Conservation (phyloP, 371 early-diverging fungal genomes). For the Coemansia linderi region DNA sequence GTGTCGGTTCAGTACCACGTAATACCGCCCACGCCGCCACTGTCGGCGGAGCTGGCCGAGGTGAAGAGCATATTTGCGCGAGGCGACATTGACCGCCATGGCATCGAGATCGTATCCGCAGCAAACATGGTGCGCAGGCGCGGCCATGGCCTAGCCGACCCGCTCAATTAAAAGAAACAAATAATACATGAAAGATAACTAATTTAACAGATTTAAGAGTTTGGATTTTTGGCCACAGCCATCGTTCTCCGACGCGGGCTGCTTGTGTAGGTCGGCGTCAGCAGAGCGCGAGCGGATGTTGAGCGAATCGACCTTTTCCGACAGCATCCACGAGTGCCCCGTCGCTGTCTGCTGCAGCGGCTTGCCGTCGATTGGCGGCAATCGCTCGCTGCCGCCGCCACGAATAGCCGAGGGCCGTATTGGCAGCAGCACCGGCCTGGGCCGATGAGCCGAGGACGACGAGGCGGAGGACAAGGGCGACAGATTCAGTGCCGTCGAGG, state of each 20-base stretch:
- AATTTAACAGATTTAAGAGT: conserved; percentile 12
- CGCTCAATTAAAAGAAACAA: conserved; percentile 23
- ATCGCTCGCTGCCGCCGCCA: not conserved
- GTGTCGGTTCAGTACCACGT: not conserved
- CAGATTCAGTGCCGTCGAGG: not conserved
- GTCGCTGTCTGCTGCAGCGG: not conserved
- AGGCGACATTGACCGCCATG: conserved; percentile 33
- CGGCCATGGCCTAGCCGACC: conserved; percentile 47
- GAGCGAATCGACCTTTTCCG: conserved; percentile 3
- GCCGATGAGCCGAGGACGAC: too few species aligned
- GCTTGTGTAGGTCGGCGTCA: not conserved
- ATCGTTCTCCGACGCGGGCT: not conserved
- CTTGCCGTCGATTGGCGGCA: not conserved
- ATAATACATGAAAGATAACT: conserved; percentile 4
- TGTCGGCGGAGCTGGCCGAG: not conserved
- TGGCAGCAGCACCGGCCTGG: not conserved
- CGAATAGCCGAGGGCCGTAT: not conserved
- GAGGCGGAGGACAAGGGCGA: not conserved
- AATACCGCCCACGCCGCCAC: not conserved
- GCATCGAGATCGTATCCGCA: conserved; percentile 50
- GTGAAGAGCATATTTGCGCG: conserved; percentile 16
- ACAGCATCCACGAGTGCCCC: conserved; percentile 9
- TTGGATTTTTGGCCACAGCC: conserved; percentile 2
- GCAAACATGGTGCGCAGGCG: conserved; percentile 51
- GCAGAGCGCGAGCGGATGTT: conserved; percentile 4